A percentile compares a stretch with the other conserved stretches of the same genome.
Evolutionary conservation across 371 early-diverging fungal species (phyloP).

Genomic region (Rhizopus arrhizus): DNA sequence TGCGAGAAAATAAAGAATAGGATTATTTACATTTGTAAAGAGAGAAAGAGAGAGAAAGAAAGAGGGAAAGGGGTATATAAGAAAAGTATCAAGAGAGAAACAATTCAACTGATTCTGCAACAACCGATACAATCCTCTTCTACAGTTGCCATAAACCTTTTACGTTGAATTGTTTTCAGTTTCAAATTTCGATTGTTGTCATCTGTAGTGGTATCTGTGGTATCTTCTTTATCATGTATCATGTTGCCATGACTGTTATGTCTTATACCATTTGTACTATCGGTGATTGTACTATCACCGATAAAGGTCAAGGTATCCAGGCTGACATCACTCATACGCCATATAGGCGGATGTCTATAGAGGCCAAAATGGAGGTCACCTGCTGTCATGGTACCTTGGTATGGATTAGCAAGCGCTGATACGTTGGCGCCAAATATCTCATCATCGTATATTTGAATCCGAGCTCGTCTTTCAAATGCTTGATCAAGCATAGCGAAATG

Average conservation of each 20-base stretch:
- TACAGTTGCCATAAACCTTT: background rate
- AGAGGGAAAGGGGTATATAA: background rate
- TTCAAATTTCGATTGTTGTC: background rate
- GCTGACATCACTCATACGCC: slow-evolving; percentile 32
- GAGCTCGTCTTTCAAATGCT: slow-evolving; percentile 33
- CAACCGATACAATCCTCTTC: slow-evolving; percentile 17
- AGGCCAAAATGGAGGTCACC: slow-evolving; percentile 37
- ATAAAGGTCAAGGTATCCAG: slow-evolving; percentile 32
- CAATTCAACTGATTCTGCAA: slow-evolving; percentile 23
- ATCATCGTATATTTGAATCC: slow-evolving; percentile 37
- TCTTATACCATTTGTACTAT: background rate
- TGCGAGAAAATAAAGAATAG: background rate
- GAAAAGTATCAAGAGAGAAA: background rate
- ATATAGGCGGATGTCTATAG: slow-evolving; percentile 38
- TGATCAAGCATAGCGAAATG: slow-evolving; percentile 33
- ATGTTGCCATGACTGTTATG: slow-evolving; percentile 1
- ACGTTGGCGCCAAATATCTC: slow-evolving; percentile 50
- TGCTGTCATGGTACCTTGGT: slow-evolving; percentile 39
- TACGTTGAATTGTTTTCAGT: background rate
- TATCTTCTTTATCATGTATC: slow-evolving; percentile 5
- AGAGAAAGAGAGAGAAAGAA: too few relatives aligned
- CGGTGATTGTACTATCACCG: slow-evolving; percentile 12
- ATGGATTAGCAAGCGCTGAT: slow-evolving; percentile 31
- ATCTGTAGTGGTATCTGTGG: background rate
- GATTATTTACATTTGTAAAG: background rate